Percentiles rank a stretch among this genome's conserved stretches.
phyloP scores from a whole-genome alignment of 805 yeast species.

The Starmera pachycereana region DNA sequence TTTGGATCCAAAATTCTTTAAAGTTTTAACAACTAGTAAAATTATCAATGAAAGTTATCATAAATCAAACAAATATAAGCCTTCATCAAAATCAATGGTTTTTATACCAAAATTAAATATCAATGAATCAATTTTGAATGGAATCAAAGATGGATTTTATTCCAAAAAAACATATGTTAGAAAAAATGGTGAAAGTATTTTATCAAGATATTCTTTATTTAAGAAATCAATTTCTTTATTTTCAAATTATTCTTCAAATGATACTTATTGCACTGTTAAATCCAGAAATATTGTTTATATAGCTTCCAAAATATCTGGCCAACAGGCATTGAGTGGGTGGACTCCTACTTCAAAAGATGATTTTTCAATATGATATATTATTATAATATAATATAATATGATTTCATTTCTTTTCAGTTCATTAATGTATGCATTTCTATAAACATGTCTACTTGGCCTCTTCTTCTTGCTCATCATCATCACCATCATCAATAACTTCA shows the following conservation, averaged over 20 bases:
- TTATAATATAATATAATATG: not conserved
- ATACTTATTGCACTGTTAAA: slow-evolving; percentile 25
- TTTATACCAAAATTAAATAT: slow-evolving; percentile 12
- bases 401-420: not conserved
- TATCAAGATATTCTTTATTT: slow-evolving; percentile 23
- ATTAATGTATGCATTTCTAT: not conserved
- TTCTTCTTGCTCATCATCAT: slow-evolving; percentile 25
- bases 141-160: slow-evolving; percentile 49
- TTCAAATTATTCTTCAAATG: not conserved
- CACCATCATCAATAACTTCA: slow-evolving; percentile 20
- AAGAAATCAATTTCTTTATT: slow-evolving; percentile 10
- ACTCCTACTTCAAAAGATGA: slow-evolving; percentile 33
- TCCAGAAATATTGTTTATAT: slow-evolving; percentile 17
- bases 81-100: slow-evolving; percentile 7
- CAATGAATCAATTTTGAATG: slow-evolving; percentile 35
- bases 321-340: slow-evolving; percentile 35
- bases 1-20: not conserved
- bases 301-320: slow-evolving; percentile 19
- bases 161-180: slow-evolving; percentile 34
- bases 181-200: slow-evolving; percentile 30
- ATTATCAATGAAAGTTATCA: slow-evolving; percentile 1
- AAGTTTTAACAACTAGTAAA: slow-evolving; percentile 1
- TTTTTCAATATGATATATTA: slow-evolving; percentile 14
- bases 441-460: slow-evolving; percentile 6
- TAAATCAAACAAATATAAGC: not conserved